phyloP scores from a whole-genome alignment of 2,329 filamentous ascomycete genomes.

The Aspergillus alliaceus region DNA sequence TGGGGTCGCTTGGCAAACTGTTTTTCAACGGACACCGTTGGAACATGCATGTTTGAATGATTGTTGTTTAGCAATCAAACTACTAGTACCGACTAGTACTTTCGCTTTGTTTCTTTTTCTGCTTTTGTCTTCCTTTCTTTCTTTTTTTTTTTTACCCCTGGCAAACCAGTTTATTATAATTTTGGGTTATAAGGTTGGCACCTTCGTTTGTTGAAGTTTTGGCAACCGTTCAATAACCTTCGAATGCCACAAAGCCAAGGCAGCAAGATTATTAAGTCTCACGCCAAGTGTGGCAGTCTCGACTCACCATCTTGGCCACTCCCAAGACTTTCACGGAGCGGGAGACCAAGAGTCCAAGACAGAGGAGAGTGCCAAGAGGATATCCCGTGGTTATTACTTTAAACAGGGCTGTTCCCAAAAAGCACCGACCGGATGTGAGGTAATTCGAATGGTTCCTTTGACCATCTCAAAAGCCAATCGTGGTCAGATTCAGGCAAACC shows the following conservation, averaged over 20 bases:
- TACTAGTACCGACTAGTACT: too few species aligned
- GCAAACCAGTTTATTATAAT: background rate
- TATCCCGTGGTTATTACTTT: conserved; percentile 1
- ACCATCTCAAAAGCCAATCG: background rate
- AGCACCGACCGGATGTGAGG: background rate
- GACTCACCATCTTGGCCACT: conserved; percentile 3
- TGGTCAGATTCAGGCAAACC: background rate
- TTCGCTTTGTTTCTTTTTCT: too few species aligned
- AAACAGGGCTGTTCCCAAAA: background rate
- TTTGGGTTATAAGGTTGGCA: background rate
- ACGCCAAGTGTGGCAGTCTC: conserved; percentile 2
- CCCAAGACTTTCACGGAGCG: conserved; percentile 7
- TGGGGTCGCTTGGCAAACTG: background rate
- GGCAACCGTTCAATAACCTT: background rate
- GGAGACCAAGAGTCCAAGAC: background rate
- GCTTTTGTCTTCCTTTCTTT: too few species aligned
- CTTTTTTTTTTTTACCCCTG: background rate
- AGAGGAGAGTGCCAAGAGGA: conserved; percentile 7
- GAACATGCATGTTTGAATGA: too few species aligned
- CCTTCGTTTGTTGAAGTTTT: background rate
- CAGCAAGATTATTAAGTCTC: conserved; percentile 3
- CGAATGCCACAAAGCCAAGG: background rate
- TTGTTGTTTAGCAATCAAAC: too few species aligned
- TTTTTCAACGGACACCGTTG: background rate
- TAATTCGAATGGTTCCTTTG: background rate